Conservation (phyloP, 768 basidiomycete species). For the Leccinum variicolor region DNA sequence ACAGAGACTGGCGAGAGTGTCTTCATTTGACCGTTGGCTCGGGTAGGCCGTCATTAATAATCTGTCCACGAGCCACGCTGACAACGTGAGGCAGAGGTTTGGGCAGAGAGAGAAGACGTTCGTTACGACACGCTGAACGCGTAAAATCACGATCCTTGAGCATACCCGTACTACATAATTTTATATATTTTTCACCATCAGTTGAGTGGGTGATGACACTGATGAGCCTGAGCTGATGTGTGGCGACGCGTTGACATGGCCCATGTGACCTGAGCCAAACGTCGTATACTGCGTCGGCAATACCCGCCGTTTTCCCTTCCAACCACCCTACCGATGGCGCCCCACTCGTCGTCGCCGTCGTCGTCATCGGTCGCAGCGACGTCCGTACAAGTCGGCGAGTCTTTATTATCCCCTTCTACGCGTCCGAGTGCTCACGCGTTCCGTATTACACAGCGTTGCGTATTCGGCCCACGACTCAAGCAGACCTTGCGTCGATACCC, state of each 20-base stretch:
- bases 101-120: conserved; percentile 12
- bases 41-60: conserved; percentile 12
- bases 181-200: conserved; percentile 16
- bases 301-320: conserved; percentile 27
- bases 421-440: conserved; percentile 3
- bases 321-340: conserved; percentile 59
- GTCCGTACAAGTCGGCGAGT: conserved; percentile 92
- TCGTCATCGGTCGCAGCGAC: conserved; percentile 60
- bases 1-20: conserved; percentile 12
- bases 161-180: conserved; percentile 37
- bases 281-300: conserved; percentile 25
- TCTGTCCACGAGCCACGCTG: conserved; percentile 1
- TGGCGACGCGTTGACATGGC: conserved; percentile 4
- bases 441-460: conserved; percentile 62
- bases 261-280: conserved; percentile 25
- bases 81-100: conserved; percentile 5
- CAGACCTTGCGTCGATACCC: conserved; percentile 85
- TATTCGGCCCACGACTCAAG: conserved; percentile 82
- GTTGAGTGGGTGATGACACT: background rate
- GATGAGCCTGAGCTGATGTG: background rate
- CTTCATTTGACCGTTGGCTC: conserved; percentile 11
- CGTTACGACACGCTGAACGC: conserved; percentile 26
- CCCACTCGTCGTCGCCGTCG: conserved; percentile 62
- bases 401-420: background rate
- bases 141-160: conserved; percentile 32